Evolutionary conservation across 2,329 filamentous ascomycete genomes (phyloP), one percentile per base, ranked within the genome.

Genomic region (Colletotrichum coccodes): DNA sequence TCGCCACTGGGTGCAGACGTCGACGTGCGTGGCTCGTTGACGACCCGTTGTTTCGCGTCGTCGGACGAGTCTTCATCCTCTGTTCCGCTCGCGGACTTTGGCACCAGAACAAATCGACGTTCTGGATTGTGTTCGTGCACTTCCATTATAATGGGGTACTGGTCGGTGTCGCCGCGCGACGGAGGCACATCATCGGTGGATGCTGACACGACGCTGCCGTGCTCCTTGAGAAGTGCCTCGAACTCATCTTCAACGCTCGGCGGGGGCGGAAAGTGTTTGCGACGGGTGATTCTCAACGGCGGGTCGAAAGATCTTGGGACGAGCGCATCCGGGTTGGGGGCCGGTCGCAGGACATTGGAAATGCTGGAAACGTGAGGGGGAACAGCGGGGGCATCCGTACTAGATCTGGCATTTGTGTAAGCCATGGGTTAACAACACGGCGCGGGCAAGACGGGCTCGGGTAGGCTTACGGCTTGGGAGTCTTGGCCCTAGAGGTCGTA

Each of bases 171-270:
- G 44, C 92, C 92, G 64, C 87, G 87, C 65, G 86, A 85, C 57
- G 85, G 83, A 32, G 87, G 85, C 66, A 91, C 88, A 72, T 91
- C 90, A 64, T 82, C 83, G 61, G 70, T 71, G 12, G 68, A 42
- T 21, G 71, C 74, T 49, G 72, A 77, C 58, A 72, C 72, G 42
- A 53, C 44, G 49, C 77, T 74, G 30, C 84, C 83, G 73, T 87
- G 79, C 75, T 94, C 92, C 76, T 85, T 89, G 6, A 86, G 86
- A 42, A 93, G 78, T 8, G 91, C 88, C 16, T 82, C 84, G 18
- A 76, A 81, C 77, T 94, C 92, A 75, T 94, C 92, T 76, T 95
- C 92, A 54, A 91, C 91, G 40, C 79, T 89, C 4, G 92, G 90
- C 21, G 84, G 83, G 1, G 91, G 91, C 6, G 91, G 90, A 75